Base-by-base conservation (phyloP, 2,329 filamentous ascomycete genomes). In the Fusarium duplospermum region DNA sequence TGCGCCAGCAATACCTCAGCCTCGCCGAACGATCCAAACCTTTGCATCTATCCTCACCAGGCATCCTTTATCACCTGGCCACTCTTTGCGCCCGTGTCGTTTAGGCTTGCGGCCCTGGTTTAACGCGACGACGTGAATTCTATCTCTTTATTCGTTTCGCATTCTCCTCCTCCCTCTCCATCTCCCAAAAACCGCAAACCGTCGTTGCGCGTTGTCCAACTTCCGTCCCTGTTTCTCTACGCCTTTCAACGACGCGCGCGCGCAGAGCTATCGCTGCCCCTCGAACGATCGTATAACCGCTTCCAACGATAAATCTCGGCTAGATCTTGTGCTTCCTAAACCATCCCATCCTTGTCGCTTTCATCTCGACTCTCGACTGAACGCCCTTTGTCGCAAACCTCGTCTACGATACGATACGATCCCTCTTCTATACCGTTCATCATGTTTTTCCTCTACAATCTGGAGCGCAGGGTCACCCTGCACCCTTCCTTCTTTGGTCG, bases 361-460 rank as follows among this genome's bases (percentile, higher is more conserved):
- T 11, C 42, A 27, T 47, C 27, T 47, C 22, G n/a, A 59, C 29
- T 33, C 33, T 45, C 45, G 33, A 45, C 33, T 54, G 20, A 33
- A 59, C 60, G 65, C 22, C 31, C 52, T n/a, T 38, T 40, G 47
- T 62, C 61, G 36, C 59, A 61, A 54, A 56, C 22, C 57, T 31
- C 13, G n/a, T 47, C 14, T 57, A 4, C 56, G 36, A 70, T 36
- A 58, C 60, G 24, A 60, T 11, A 52, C 61, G 24, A 60, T 35
- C 20, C 61, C 50, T 47, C 31, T 62, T 70, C 65, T 61, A 22
- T 40, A 42, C 10, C 64, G 54, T 66, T 67, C 73, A 67, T 58
- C 78, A 99, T 99, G 96, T 99, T 98, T 85, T 99, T 99, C 87
- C 93, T 99, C 75, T 94, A 98, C 85, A 96, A 98, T 82, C 93